These are phyloP conservation scores for Eucalyptus rudis DNA, from an alignment of 345 rosid genomes.

Conservation along the genomic window DNA sequence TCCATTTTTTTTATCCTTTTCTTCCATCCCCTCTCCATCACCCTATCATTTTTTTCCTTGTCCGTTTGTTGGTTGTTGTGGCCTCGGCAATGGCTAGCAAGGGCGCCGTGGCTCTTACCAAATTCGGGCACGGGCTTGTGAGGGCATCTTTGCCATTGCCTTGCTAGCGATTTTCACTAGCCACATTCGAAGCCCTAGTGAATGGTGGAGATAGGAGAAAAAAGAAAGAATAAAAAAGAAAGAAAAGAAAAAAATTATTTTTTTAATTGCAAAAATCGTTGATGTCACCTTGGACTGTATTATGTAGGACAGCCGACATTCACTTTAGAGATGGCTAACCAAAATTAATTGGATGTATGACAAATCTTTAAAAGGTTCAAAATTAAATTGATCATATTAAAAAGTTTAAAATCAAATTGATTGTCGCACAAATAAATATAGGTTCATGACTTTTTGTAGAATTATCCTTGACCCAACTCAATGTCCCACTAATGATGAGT, in stretches of 20 bases:
- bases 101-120: rapidly evolving
- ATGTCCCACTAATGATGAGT: neutral
- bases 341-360: rapidly evolving
- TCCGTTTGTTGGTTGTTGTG: neutral
- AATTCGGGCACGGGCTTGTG: neutral
- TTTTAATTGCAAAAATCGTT: neutral
- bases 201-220: neutral
- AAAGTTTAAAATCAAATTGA: neutral
- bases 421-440: neutral
- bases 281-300: rapidly evolving
- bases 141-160: neutral
- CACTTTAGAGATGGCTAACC: neutral
- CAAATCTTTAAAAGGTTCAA: rapidly evolving
- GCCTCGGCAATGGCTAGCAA: neutral
- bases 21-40: rapidly evolving
- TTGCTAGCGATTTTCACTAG: rapidly evolving
- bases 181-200: neutral
- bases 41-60: neutral
- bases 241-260: neutral
- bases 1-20: neutral
- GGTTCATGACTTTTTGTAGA: neutral
- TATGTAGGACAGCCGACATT: rapidly evolving
- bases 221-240: rapidly evolving
- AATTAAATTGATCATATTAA: neutral
- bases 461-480: neutral